Base-by-base conservation (phyloP, 2,329 filamentous ascomycete genomes). In the Epichloe gansuensis region DNA sequence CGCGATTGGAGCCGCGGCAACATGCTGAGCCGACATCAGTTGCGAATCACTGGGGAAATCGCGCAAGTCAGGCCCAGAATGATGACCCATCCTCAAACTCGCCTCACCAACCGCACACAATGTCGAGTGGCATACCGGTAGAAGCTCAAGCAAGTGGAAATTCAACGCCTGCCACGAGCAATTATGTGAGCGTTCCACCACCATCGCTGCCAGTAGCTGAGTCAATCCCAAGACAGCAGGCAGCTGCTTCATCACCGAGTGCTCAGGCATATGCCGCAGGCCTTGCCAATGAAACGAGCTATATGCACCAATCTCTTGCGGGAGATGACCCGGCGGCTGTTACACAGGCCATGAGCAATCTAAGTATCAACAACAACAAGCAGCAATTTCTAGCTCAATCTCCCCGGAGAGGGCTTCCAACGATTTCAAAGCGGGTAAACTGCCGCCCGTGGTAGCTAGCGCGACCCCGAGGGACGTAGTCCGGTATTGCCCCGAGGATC, bases 401-500 rank as follows among this genome's bases (percentile, higher is more conserved):
- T 17, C 37, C 34, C 21, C 52, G 5, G 38, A 37, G 4, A 34
- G 15, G 7, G n/a, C 21, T 31, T 15, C 23, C 13, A 2, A 25
- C 37, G 31, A 13, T 17, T 4, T 28, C 17, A 54, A 39, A 11
- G 39, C n/a, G 23, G 28, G 17, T 5, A 23, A 52, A 23, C 50
- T 51, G 7, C 52, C 56, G 0, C 48, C 56, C 0, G 57, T 64
- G 3, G 53, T 57, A 42, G 57, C 60, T 7, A 55, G 54, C 0
- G 67, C 65, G 0, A 15, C 52, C 3, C 58, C 59, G 8, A 55
- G 55, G 11, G 60, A 65, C 2, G 48, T 59, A 1, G 51, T 66
- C 0, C 55, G 58, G 3, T 62, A 57, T 12, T 70, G 67, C 25
- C 63, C 67, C 1, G 60, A 63, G 38, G 21, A 46, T 1, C 61